Percentiles rank a stretch among this genome's conserved stretches.
phyloP scores from a whole-genome alignment of 805 yeast genomes.

The Hanseniaspora singularis region DNA sequence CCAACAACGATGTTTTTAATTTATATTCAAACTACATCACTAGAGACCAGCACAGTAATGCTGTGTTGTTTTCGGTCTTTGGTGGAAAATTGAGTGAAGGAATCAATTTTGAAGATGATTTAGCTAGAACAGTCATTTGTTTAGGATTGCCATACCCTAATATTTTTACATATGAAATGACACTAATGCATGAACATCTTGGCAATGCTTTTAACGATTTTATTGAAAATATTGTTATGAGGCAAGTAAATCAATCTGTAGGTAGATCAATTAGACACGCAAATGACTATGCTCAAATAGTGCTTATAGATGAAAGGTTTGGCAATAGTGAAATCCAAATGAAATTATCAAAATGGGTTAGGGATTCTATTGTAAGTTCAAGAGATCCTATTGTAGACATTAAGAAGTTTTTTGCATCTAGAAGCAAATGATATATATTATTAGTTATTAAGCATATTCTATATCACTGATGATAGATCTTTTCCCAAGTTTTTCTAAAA shows the following conservation, averaged over 20 bases:
- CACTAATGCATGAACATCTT: constrained; percentile 56
- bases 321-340: constrained; percentile 33
- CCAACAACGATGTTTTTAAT: constrained; percentile 34
- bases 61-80: constrained; percentile 68
- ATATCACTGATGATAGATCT: constrained; percentile 24
- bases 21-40: constrained; percentile 39
- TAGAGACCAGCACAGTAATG: constrained; percentile 33
- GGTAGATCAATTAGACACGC: constrained; percentile 84
- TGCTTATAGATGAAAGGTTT: constrained; percentile 58
- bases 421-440: too few relatives aligned
- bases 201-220: constrained; percentile 45
- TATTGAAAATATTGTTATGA: constrained; percentile 78
- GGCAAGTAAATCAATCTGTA: constrained; percentile 81
- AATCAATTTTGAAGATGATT: constrained; percentile 72
- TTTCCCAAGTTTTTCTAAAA: constrained; percentile 22
- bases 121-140: constrained; percentile 82
- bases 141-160: constrained; percentile 87
- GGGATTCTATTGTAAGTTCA: constrained; percentile 29
- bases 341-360: constrained; percentile 68
- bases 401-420: constrained; percentile 19
- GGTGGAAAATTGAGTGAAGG: constrained; percentile 93
- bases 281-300: constrained; percentile 67
- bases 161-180: constrained; percentile 64
- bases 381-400: constrained; percentile 22
- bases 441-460: constrained; percentile 6